Conservation (phyloP, 345 rosid species). For the Ceriops decandra region DNA sequence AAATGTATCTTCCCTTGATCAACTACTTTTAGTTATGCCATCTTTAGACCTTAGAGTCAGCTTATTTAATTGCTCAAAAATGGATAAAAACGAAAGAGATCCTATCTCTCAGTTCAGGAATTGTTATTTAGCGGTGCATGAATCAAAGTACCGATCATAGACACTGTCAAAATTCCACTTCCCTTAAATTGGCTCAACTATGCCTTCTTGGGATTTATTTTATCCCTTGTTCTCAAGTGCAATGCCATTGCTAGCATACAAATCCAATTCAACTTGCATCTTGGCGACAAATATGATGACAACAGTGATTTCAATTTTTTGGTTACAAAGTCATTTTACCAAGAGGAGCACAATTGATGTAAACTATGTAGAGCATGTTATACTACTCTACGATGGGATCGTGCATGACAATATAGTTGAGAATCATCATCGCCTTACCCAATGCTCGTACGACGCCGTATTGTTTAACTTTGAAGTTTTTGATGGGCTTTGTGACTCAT, state of each 20-base stretch:
- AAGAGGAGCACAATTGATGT: too few relatives aligned
- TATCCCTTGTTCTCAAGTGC: not conserved
- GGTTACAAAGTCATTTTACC: too few relatives aligned
- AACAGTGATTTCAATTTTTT: too few relatives aligned
- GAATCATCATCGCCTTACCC: not conserved
- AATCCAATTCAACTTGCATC: too few relatives aligned
- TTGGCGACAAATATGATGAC: too few relatives aligned
- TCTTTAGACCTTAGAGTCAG: not conserved
- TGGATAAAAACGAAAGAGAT: too few relatives aligned
- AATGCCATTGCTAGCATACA: accelerated
- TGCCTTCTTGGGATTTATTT: not conserved
- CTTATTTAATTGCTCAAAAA: not conserved
- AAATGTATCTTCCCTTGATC: conserved; percentile 4
- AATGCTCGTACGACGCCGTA: not conserved
- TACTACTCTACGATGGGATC: too few relatives aligned
- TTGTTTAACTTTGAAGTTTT: conserved; percentile 11
- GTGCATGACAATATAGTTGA: not conserved
- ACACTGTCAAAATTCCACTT: not conserved
- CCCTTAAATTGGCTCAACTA: conserved; percentile 5
- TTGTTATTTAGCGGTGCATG: conserved; percentile 1
- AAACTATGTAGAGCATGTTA: too few relatives aligned
- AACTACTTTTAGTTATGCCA: not conserved
- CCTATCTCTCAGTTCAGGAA: not conserved
- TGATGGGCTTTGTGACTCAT: too few relatives aligned
- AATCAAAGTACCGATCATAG: conserved; percentile 4